Base-by-base conservation (phyloP, 495 filamentous ascomycete genomes). In the Friedmanniomyces simplex region DNA sequence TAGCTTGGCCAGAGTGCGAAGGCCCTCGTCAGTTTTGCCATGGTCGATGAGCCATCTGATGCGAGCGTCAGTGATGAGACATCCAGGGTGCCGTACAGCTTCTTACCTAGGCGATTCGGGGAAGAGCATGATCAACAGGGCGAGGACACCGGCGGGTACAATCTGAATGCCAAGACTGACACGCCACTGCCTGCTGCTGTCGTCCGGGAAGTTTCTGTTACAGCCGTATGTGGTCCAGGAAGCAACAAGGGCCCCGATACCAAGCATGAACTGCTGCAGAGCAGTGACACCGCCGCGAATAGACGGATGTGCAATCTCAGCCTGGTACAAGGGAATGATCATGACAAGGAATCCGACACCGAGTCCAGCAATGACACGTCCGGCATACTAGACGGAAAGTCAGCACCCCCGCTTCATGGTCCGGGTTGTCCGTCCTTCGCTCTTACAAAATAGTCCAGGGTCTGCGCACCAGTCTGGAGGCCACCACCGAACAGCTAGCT, bases 181-280 rank as follows among this genome's bases (percentile, higher is more conserved):
- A 12, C 79, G 73, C 79, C 79, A 83, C 66, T 83, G 79, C 25
- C 61, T 71, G 36, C 65, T 56, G 51, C 71, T 70, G 18, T 57
- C 62, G 13, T 61, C 51, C 14, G 70, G 56, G 52, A 72, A 68
- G 28, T 60, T 59, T 24, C 55, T 60, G 59, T 71, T 68, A 10
- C 63, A 63, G 8, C 68, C 69, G 55, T 52, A 66, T 7, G 53
- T 34, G 16, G 67, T 63, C 71, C 71, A 72, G 50, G 66, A 56
- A 0, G 71, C 71, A 36, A 63, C 54, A 12, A 73, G 55, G 11
- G 71, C 74, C 8, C 79, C 79, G 54, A 82, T 73, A 18, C 80
- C 80, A 14, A 83, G 52, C 79, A 82, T 82, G 61, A 83, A 81
- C 62, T 83, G 78, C 60, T 81, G 79, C 2, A 82, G 66, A 11